Conservation (phyloP, 805 yeast genomes). For the Hyphopichia homilentoma region DNA sequence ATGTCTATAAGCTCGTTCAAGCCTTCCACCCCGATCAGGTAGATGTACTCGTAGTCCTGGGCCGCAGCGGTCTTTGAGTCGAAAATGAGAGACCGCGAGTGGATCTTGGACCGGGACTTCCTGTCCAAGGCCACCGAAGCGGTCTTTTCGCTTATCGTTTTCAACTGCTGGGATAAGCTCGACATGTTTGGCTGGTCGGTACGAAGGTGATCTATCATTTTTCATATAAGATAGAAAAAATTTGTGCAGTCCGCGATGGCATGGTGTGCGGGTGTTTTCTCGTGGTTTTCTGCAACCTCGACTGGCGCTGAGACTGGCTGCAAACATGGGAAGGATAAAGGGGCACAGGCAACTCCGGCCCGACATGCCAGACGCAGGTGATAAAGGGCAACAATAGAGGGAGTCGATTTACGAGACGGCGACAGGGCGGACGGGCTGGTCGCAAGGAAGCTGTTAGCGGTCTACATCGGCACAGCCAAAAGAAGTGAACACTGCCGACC, state of each 20-base stretch:
- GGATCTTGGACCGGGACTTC: slow-evolving; percentile 80
- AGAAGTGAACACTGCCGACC: no score
- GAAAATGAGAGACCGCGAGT: slow-evolving; percentile 82
- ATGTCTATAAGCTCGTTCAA: slow-evolving; percentile 65
- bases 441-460: no score
- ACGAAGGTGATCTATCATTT: background rate
- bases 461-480: no score
- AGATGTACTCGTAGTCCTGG: slow-evolving; percentile 86
- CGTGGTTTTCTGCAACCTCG: no score
- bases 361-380: no score
- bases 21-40: slow-evolving; percentile 69
- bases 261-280: background rate
- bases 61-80: slow-evolving; percentile 87
- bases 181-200: slow-evolving; percentile 35
- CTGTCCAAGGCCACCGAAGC: slow-evolving; percentile 80
- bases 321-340: no score
- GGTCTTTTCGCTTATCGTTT: slow-evolving; percentile 59
- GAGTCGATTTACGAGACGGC: no score
- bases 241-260: background rate
- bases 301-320: no score
- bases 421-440: no score
- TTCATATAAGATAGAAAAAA: background rate
- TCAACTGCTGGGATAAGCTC: slow-evolving; percentile 79
- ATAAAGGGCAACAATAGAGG: no score
- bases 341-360: no score